These are phyloP conservation scores for Solanum megistacrolobum DNA, from an alignment of 257 asterid species.

Conservation along the genomic window DNA sequence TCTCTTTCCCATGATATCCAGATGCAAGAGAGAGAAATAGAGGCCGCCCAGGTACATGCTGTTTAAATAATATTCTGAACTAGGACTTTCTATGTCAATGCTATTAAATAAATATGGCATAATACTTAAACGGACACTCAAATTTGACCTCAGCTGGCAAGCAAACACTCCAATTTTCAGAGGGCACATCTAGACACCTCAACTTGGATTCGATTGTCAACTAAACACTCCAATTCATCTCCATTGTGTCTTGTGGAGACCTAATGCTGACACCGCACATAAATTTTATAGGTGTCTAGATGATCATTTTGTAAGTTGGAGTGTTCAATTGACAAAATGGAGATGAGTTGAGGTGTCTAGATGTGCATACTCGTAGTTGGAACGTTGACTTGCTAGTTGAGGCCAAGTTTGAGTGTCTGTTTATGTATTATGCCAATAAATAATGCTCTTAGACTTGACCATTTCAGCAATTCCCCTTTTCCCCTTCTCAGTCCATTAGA, in stretches of 20 bases:
- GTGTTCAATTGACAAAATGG: not conserved
- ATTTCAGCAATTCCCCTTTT: not conserved
- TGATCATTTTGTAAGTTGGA: not conserved
- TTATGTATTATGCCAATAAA: not conserved
- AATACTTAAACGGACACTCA: not conserved
- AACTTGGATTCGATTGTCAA: not conserved
- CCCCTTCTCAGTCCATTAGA: not conserved
- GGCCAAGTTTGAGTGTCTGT: not conserved
- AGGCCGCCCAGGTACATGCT: slow-evolving; percentile 78
- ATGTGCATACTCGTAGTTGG: not conserved
- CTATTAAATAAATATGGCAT: not conserved
- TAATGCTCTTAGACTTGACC: not conserved
- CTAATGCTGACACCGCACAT: not conserved
- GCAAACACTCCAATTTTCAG: not conserved
- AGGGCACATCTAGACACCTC: not conserved
- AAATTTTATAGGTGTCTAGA: not conserved
- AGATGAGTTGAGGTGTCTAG: not conserved
- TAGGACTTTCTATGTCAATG: not conserved
- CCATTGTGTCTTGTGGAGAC: not conserved
- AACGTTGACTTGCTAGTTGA: not conserved
- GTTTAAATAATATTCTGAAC: not conserved
- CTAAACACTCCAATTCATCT: not conserved
- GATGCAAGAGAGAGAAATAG: slow-evolving; percentile 81
- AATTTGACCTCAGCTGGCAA: not conserved
- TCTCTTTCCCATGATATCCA: slow-evolving; percentile 62